phyloP scores from a whole-genome alignment of 116 monocot genomes.

The Phalaenopsis hybrid region DNA sequence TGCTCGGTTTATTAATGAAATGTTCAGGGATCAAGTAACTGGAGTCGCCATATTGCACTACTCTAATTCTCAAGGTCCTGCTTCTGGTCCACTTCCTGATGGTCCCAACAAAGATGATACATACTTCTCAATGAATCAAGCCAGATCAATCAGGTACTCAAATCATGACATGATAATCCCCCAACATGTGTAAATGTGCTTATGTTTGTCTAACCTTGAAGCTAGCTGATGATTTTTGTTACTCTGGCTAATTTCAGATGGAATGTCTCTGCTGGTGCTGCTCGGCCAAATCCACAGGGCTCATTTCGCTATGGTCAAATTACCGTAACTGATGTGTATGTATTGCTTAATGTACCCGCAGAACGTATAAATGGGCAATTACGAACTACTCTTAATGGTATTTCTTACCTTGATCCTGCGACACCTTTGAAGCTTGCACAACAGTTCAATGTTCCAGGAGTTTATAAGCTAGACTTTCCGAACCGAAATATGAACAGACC shows the following conservation, averaged over 20 bases:
- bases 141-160: slow-evolving; percentile 66
- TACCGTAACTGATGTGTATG: no score
- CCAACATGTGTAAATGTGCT: no score
- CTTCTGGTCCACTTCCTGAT: slow-evolving; percentile 67
- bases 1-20: slow-evolving; percentile 47
- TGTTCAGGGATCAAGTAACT: slow-evolving; percentile 53
- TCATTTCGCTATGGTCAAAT: no score
- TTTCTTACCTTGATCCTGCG: slow-evolving; percentile 77
- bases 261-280: no score
- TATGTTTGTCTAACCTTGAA: no score
- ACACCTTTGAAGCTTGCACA: slow-evolving; percentile 90
- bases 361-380: slow-evolving; percentile 58
- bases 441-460: slow-evolving; percentile 76
- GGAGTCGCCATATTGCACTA: slow-evolving; percentile 80
- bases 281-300: no score
- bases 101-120: slow-evolving; percentile 16
- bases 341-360: slow-evolving; percentile 36
- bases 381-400: slow-evolving; percentile 75
- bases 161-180: no score
- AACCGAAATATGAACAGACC: slow-evolving; percentile 64
- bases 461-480: slow-evolving; percentile 91
- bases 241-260: no score
- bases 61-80: slow-evolving; percentile 79
- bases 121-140: slow-evolving; percentile 60
- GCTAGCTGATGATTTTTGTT: no score